Evolutionary conservation across 2,329 filamentous ascomycete species (phyloP).

Genomic region (Allantophomopsis cytisporea): DNA sequence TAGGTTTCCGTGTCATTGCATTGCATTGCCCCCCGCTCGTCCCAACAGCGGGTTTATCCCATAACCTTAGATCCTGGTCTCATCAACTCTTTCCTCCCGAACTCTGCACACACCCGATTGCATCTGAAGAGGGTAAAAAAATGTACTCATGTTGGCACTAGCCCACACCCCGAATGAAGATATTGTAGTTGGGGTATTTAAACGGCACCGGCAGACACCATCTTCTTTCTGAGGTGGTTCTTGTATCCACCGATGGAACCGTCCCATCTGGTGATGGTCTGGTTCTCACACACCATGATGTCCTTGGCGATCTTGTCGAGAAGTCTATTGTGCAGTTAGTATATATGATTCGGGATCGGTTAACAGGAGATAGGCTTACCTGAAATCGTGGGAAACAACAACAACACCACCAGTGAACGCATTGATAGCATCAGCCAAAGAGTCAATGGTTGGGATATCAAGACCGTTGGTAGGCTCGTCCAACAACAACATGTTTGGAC

Average conservation of each 20-base stretch:
- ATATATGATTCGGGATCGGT: constrained; percentile 1
- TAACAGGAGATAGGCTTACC: constrained; percentile 42
- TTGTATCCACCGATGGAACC: constrained; percentile 91
- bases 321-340: constrained; percentile 44
- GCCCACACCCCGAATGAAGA: too few relatives aligned
- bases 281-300: constrained; percentile 98
- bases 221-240: constrained; percentile 98
- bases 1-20: too few relatives aligned
- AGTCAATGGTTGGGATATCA: constrained; percentile 97
- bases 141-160: too few relatives aligned
- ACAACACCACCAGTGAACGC: constrained; percentile 89
- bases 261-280: constrained; percentile 81
- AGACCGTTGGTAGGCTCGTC: constrained; percentile 99
- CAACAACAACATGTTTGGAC: constrained; percentile 92
- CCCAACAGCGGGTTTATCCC: too few relatives aligned
- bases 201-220: constrained; percentile 78
- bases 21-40: too few relatives aligned
- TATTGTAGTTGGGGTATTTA: constrained; percentile 27
- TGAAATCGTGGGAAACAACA: constrained; percentile 97
- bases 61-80: too few relatives aligned
- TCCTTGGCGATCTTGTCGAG: constrained; percentile 99
- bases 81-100: too few relatives aligned
- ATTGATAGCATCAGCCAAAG: constrained; percentile 93
- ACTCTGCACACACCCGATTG: too few relatives aligned
- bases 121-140: too few relatives aligned